phyloP scores from a whole-genome alignment of 495 filamentous ascomycete species.

The Cercophora newfieldiana region DNA sequence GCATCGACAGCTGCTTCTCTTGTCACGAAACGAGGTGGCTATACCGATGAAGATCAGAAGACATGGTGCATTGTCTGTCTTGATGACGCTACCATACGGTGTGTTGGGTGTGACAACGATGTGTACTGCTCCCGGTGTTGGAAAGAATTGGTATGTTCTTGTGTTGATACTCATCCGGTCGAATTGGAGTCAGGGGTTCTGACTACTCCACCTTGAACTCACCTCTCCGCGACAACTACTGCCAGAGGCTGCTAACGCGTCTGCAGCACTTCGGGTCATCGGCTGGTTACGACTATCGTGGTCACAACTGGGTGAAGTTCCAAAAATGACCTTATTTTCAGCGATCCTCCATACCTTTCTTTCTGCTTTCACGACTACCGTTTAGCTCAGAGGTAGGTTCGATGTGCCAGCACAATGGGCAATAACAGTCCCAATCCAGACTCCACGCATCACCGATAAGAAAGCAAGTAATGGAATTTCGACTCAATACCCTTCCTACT shows the following conservation, averaged over 20 bases:
- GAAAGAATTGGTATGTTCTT: constrained; percentile 56
- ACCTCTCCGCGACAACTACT: not conserved
- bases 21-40: constrained; percentile 30
- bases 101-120: constrained; percentile 64
- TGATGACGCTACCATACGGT: constrained; percentile 62
- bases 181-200: too few relatives aligned
- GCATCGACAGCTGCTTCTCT: constrained; percentile 16
- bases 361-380: too few relatives aligned
- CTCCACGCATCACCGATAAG: too few relatives aligned
- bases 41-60: constrained; percentile 63
- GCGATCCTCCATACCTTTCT: not conserved
- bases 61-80: constrained; percentile 72
- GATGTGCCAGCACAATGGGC: too few relatives aligned
- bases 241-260: not conserved
- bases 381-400: too few relatives aligned
- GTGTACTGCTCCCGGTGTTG: constrained; percentile 68
- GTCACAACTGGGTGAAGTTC: constrained; percentile 49
- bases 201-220: not conserved
- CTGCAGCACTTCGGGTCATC: constrained; percentile 52
- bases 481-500: too few relatives aligned
- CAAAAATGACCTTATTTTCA: constrained; percentile 18
- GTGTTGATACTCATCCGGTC: too few relatives aligned
- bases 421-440: too few relatives aligned
- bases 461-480: too few relatives aligned
- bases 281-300: constrained; percentile 58